Percentiles rank a stretch among this genome's conserved stretches.
These are phyloP conservation scores for Adiantum capillusveneris DNA, from an alignment of 75 land plant genomes.

Conservation along the genomic window DNA sequence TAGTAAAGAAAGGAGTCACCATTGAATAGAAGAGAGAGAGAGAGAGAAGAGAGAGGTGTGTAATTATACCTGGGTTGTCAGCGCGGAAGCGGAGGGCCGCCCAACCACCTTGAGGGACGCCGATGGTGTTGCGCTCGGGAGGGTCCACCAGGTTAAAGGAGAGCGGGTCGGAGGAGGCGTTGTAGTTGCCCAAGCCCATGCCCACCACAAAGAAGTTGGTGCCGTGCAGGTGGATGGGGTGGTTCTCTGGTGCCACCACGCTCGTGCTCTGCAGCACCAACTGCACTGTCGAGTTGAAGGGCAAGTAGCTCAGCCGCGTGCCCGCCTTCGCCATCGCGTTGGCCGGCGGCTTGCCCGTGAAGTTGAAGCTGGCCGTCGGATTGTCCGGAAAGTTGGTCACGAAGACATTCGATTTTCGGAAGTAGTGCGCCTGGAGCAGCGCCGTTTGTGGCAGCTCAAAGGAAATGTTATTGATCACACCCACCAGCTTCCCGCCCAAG, in stretches of 20 bases:
- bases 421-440: too few relatives aligned
- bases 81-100: constrained; percentile 64
- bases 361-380: constrained; percentile 49
- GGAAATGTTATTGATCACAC: too few relatives aligned
- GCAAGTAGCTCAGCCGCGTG: constrained; percentile 41
- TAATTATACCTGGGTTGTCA: constrained; percentile 76
- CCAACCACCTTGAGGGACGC: constrained; percentile 76
- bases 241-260: constrained; percentile 48
- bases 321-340: constrained; percentile 40
- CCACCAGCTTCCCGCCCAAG: too few relatives aligned
- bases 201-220: too few relatives aligned
- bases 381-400: constrained; percentile 49
- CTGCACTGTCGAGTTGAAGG: constrained; percentile 65
- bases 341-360: constrained; percentile 57
- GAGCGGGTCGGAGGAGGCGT: constrained; percentile 40
- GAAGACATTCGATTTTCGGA: constrained; percentile 5
- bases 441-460: too few relatives aligned
- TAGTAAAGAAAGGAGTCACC: too few relatives aligned
- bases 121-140: constrained; percentile 62
- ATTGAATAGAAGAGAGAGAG: too few relatives aligned
- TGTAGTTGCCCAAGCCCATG: constrained; percentile 55
- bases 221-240: constrained; percentile 90
- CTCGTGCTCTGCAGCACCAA: constrained; percentile 68
- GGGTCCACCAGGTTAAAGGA: constrained; percentile 66
- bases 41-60: too few relatives aligned